Percentiles rank a stretch among this genome's conserved stretches.
Conservation (phyloP, 192 early-diverging fungal species). For the Phlyctochytrium arcticum region DNA sequence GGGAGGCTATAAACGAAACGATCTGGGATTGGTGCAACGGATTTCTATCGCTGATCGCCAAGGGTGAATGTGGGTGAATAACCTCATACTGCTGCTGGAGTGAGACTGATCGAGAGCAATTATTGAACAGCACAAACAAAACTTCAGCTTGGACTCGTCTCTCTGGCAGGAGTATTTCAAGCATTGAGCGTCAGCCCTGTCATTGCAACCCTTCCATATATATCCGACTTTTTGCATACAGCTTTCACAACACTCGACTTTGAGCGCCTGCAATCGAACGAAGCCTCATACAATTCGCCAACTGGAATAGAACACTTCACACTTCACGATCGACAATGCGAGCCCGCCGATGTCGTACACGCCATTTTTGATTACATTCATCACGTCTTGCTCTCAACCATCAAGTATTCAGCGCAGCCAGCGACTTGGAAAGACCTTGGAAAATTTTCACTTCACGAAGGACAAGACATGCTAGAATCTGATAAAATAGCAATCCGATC, state of each 20-base stretch:
- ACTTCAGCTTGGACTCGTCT: background rate
- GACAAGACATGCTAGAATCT: background rate
- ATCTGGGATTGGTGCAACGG: constrained; percentile 12
- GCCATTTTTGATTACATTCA: background rate
- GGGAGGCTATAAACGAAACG: background rate
- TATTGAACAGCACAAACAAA: background rate
- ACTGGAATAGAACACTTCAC: background rate
- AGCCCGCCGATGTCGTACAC: background rate
- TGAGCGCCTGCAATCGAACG: background rate
- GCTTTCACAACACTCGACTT: background rate
- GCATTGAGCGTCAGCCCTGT: background rate
- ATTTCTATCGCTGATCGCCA: background rate
- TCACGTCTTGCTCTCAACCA: background rate
- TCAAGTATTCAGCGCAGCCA: background rate
- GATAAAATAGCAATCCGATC: background rate
- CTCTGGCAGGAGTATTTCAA: background rate
- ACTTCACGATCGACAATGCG: background rate
- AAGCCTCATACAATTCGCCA: background rate
- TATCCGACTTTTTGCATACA: background rate
- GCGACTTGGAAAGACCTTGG: background rate
- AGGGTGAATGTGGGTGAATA: background rate
- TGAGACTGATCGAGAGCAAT: too few relatives aligned
- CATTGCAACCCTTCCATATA: background rate
- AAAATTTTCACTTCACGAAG: background rate
- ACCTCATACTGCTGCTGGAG: too few relatives aligned